phyloP scores from a whole-genome alignment of 2,329 filamentous ascomycete genomes.

The Coniochaeta hoffmannii region DNA sequence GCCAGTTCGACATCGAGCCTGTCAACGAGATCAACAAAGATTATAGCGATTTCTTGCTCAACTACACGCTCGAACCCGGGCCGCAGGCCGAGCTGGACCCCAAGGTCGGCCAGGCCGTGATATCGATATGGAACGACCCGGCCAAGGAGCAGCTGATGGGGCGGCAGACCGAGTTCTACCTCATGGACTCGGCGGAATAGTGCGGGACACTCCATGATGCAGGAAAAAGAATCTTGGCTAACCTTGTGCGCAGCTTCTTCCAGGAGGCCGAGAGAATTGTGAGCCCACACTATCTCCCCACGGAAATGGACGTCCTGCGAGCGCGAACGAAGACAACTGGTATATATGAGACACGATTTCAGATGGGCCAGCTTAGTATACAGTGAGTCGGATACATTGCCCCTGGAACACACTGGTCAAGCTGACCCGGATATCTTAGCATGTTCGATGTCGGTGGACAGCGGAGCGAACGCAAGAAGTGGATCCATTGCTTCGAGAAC shows the following conservation, averaged over 20 bases:
- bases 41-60: conserved; percentile 70
- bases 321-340: conserved; percentile 97
- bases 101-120: conserved; percentile 74
- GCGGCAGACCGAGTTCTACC: conserved; percentile 94
- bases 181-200: conserved; percentile 99
- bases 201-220: conserved; percentile 38
- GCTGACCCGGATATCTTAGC: conserved; percentile 38
- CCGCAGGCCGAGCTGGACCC: conserved; percentile 78
- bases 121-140: conserved; percentile 84
- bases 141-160: conserved; percentile 78
- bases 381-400: conserved; percentile 57
- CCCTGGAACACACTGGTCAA: neutral
- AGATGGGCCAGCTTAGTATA: conserved; percentile 97
- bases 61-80: conserved; percentile 86
- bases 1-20: conserved; percentile 81
- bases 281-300: conserved; percentile 76
- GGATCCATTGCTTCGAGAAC: conserved; percentile 99
- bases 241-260: conserved; percentile 68
- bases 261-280: conserved; percentile 85
- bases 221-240: conserved; percentile 9
- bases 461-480: conserved; percentile 96
- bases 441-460: conserved; percentile 99
- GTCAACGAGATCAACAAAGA: conserved; percentile 63
- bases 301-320: conserved; percentile 89
- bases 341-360: conserved; percentile 97